Evolutionary conservation across 305 asterid species (phyloP), one percentile per base, ranked within the genome.

Genomic region (Fraxinus greggii): DNA sequence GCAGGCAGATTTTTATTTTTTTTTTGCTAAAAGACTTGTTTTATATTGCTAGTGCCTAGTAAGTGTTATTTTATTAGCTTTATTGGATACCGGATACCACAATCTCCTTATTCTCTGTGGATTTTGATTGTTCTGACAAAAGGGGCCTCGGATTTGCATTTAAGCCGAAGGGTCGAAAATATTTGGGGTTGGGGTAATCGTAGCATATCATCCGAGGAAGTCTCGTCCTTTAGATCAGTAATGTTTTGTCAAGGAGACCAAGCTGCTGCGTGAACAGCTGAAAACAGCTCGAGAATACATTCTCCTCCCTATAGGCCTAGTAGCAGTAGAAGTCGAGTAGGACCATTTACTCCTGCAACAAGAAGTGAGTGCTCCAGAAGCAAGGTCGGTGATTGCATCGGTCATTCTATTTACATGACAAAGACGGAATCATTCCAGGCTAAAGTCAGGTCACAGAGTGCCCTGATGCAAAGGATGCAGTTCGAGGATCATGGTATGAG

Each of bases 361-460:
- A 33, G 87, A 80, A 91, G 93, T 2, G 97, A 93, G 75, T 92
- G 92, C 35, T 87, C 94, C 19, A 86, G 90, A 88, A 92, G 95
- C 87, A 48, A 88, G 81, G 83, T 79, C 15, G 88, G 91, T 26
- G 97, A 92, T 76, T 91, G 88, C 79, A 67, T 87, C 5, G 87
- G 91, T 65, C 91, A 91, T 80, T 97, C 96, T 0, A 90, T 85
- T 80, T 95, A 92, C 90, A 95, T 94, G 99, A 91, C 96, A 3
- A 91, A 88, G 77, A 94, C 99, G 0, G 93, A 92, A 78, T 95
- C 97, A 1, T 95, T 89, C 31, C 81, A 84, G 78, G 98, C 98
- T 28, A 95, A 95, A 86, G 86, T 86, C 56, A 85, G 99, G 92
- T 92, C 97, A 12, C 95, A 90, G 19, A 95, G 99, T 17, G 98